phyloP scores from a whole-genome alignment of 2,329 filamentous ascomycete genomes.

The Fusarium camptoceras region DNA sequence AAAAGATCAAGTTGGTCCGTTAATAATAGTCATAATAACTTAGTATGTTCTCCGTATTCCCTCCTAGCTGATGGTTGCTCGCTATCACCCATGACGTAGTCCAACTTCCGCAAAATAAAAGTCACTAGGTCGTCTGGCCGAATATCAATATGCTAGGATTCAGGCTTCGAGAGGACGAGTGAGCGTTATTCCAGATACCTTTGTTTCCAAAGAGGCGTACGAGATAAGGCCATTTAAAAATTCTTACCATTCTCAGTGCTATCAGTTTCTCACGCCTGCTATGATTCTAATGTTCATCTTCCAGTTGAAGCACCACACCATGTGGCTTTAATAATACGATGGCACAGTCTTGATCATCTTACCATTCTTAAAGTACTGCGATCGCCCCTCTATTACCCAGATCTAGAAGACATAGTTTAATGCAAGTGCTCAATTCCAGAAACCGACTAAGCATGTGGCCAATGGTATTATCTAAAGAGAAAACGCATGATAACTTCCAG shows the following conservation, averaged over 20 bases:
- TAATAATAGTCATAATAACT: neutral
- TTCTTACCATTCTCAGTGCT: neutral
- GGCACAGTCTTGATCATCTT: constrained; percentile 32
- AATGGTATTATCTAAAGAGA: constrained; percentile 7
- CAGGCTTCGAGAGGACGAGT: neutral
- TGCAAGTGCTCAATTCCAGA: neutral
- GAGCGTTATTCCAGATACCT: neutral
- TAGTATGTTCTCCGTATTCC: neutral
- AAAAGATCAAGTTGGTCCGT: neutral
- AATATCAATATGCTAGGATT: neutral
- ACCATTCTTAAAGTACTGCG: constrained; percentile 11
- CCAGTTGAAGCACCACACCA: neutral
- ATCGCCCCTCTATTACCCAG: constrained; percentile 26
- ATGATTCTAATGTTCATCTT: neutral
- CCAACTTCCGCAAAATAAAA: neutral
- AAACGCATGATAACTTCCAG: neutral
- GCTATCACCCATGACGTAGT: too few relatives aligned
- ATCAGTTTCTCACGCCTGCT: neutral
- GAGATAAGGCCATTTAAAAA: neutral
- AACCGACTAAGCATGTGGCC: neutral
- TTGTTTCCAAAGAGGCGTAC: neutral
- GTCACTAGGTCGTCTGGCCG: neutral
- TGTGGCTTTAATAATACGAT: constrained; percentile 17
- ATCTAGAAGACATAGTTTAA: constrained; percentile 19
- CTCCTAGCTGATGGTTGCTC: neutral